A percentile compares a stretch with the other conserved stretches of the same genome.
These are phyloP conservation scores for Pilaira anomala DNA, from an alignment of 192 early-diverging fungal species.

Conservation along the genomic window DNA sequence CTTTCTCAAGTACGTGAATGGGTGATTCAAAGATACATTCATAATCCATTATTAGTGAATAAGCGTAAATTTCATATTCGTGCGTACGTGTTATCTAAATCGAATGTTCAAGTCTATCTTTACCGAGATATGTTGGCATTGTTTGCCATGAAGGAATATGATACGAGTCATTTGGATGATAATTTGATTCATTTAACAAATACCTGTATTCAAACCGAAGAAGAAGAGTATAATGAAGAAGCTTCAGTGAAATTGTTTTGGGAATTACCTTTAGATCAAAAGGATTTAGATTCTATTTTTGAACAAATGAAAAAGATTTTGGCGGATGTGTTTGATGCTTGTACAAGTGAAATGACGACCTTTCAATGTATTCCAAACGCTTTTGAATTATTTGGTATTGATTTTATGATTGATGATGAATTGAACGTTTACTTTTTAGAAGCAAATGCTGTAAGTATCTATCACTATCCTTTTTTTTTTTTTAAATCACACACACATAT, in stretches of 20 bases:
- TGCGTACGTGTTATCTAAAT: constrained; percentile 58
- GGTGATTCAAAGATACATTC: constrained; percentile 67
- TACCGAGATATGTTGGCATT: constrained; percentile 63
- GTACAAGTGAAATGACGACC: constrained; percentile 55
- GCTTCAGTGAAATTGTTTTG: constrained; percentile 55
- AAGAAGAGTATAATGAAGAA: constrained; percentile 47
- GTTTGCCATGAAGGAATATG: constrained; percentile 57
- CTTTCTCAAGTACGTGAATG: constrained; percentile 63
- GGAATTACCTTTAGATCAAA: constrained; percentile 31
- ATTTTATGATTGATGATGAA: constrained; percentile 59
- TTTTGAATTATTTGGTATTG: constrained; percentile 66
- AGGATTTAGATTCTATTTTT: constrained; percentile 46
- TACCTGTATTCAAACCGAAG: constrained; percentile 59
- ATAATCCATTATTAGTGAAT: constrained; percentile 50
- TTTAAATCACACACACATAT: neutral
- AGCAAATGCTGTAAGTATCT: constrained; percentile 57
- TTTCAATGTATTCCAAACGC: constrained; percentile 63
- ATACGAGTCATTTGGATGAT: constrained; percentile 41
- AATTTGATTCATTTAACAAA: constrained; percentile 59
- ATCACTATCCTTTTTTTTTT: neutral
- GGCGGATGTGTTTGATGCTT: constrained; percentile 55
- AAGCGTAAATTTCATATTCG: constrained; percentile 67
- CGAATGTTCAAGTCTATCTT: constrained; percentile 55
- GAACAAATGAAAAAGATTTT: constrained; percentile 56
- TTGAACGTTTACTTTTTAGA: constrained; percentile 53